Base-by-base conservation (phyloP, 352 stramenopile species). In the Hyaloperonospora brassicae region DNA sequence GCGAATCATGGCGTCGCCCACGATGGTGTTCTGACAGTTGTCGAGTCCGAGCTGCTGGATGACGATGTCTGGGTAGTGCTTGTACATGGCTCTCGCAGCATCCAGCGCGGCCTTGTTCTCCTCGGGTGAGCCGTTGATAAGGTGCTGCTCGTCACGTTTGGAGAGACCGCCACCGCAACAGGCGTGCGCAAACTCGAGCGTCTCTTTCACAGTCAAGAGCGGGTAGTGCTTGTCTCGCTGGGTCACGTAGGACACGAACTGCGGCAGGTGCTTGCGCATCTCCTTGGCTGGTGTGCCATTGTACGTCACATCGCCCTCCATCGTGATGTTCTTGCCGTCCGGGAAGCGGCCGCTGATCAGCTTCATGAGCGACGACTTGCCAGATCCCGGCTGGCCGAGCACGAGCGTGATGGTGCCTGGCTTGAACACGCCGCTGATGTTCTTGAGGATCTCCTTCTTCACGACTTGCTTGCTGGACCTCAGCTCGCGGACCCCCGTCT, bases 291-390 rank as follows among this genome's bases (percentile, higher is more conserved):
- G n/a, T 7, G 46, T 25, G 21, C 72, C 70, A 22, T 83, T 79
- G 68, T 79, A 82, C 7, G 70, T 70, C 2, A 82, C 53, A 0
- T 66, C 55, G 2, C 72, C 72, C 2, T 75, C 52, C 7, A 69
- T 36, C 0, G 49, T 60, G 24, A 79, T 31, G 48, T 64, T 81
- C 48, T 66, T 73, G 2, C 35, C 39, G 17, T 49, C 44, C 0
- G 61, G 64, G 36, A 84, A 80, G 0, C 68, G 61, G 0, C 65
- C 68, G 12, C 62, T 73, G 6, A 83, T 57, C 11, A 75, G 50
- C 47, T 83, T 83, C 64, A 83, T 74, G 39, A 80, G 61, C 21
- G 72, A 64, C 2, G 69, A 79, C 52, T 83, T 79, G 47, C 69
- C 72, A 0, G 72, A 79, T 0, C 59, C 60, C 0, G 72, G 72